phyloP scores from a whole-genome alignment of 257 asterid species.

The Thymus mandschuricus region DNA sequence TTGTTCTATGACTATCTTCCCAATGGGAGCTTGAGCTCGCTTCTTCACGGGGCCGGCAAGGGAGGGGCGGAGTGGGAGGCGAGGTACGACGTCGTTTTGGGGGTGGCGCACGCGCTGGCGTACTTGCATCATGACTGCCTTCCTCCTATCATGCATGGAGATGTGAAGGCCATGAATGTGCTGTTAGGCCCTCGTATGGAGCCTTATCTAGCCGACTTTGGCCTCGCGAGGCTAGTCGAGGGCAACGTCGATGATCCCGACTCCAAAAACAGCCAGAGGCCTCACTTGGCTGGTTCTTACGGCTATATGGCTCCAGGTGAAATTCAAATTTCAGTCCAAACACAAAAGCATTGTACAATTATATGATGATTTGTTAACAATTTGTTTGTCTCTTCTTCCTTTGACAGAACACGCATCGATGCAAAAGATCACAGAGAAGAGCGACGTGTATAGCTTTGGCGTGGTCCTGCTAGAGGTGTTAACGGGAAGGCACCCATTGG shows the following conservation, averaged over 20 bases:
- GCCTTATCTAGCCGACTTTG: slow-evolving; percentile 91
- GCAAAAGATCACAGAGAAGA: slow-evolving; percentile 77
- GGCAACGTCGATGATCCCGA: slow-evolving; percentile 35
- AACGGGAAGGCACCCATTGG: slow-evolving; percentile 95
- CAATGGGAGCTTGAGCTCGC: slow-evolving; percentile 94
- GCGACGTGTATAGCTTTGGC: slow-evolving; percentile 91
- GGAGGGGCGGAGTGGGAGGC: slow-evolving; percentile 92
- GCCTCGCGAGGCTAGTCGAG: slow-evolving; percentile 74
- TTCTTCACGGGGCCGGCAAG: slow-evolving; percentile 85
- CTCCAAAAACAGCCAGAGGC: slow-evolving; percentile 64
- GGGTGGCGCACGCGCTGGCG: slow-evolving; percentile 85
- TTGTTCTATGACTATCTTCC: slow-evolving; percentile 90
- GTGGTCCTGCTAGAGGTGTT: slow-evolving; percentile 84
- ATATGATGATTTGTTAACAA: not conserved
- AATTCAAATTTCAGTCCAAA: slow-evolving; percentile 1
- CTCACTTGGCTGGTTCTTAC: slow-evolving; percentile 90
- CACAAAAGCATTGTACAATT: not conserved
- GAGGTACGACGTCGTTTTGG: slow-evolving; percentile 71
- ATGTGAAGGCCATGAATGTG: slow-evolving; percentile 96
- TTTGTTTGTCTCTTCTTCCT: not conserved
- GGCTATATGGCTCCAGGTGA: slow-evolving; percentile 99
- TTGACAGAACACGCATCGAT: slow-evolving; percentile 80
- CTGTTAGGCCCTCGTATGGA: slow-evolving; percentile 76
- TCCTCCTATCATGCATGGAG: slow-evolving; percentile 95
- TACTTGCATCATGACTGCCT: slow-evolving; percentile 93